Base-by-base conservation (phyloP, 2,329 filamentous ascomycete genomes). In the Conoideocrella luteorostrata region DNA sequence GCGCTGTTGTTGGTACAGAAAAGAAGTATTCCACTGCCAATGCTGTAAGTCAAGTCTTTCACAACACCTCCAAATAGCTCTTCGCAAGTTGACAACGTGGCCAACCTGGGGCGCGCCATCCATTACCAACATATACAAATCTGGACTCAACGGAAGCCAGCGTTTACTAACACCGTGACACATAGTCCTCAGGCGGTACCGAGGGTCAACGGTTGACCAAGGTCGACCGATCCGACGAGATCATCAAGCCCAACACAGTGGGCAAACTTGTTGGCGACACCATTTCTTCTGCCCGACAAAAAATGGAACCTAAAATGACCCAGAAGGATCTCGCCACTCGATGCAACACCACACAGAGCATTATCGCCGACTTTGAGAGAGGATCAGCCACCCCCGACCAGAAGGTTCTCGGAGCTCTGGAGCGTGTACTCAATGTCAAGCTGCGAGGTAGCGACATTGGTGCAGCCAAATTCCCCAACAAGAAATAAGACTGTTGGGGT, bases 181-280 rank as follows among this genome's bases (percentile, higher is more conserved):
- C 22, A 40, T 29, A 67, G 64, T 23, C 49, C 15, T 50, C 54
- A 15, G 47, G 51, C 20, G 50, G 54, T 42, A 56, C 56, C 53
- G 91, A 97, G 70, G 93, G 93, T 56, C 93, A 98, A 72, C 90
- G 88, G 63, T 77, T 97, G 53, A 97, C 93, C 55, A 96, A 97
- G 75, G 90, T 98, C 67, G 93, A 97, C 76, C 90, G 91, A 56
- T 84, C 82, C 64, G 90, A 97, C 74, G 93, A 96, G 65, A 95
- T 96, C 70, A 84, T 97, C 70, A 95, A 95, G 74, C 90, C 89
- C 61, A 95, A 95, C 73, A 94, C 88, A 37, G 75, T 96, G 47
- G 88, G 89, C 63, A 75, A 77, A 59, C 75, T 78, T 45, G 88
- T 97, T 52, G 88, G 86, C 58, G 80, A 87, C 53, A 86, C 84